Conservation (phyloP, 306 rosid genomes). For the Astragalus glycyphyllos region DNA sequence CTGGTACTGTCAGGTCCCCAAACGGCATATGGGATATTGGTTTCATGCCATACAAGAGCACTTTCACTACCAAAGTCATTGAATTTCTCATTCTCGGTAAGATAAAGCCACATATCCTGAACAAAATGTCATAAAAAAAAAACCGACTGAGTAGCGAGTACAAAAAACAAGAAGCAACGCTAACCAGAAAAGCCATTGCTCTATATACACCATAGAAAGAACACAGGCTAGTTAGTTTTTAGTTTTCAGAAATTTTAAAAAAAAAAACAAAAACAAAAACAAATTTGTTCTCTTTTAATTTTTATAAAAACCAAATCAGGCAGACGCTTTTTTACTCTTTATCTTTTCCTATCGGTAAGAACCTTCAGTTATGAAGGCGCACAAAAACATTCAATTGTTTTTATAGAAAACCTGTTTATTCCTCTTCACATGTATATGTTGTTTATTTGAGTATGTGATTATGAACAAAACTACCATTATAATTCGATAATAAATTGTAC, state of each 20-base stretch:
- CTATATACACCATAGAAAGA: neutral
- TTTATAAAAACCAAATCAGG: too few species aligned
- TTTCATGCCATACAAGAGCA: conserved; percentile 93
- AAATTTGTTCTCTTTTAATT: too few species aligned
- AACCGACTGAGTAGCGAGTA: neutral
- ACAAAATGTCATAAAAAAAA: conserved; percentile 30
- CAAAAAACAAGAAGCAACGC: conserved; percentile 30
- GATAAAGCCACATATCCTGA: conserved; percentile 97
- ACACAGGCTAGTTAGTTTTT: conserved; percentile 5
- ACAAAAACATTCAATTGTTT: conserved; percentile 5
- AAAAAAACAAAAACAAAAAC: too few species aligned
- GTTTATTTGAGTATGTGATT: conserved; percentile 4
- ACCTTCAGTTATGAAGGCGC: neutral
- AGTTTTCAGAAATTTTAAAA: too few species aligned
- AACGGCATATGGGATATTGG: conserved; percentile 77
- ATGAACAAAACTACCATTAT: conserved; percentile 19
- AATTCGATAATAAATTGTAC: too few species aligned
- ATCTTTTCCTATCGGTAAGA: neutral
- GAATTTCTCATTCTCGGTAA: conserved; percentile 79
- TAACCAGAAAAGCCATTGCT: conserved; percentile 14
- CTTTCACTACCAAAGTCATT: conserved; percentile 73
- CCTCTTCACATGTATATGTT: neutral
- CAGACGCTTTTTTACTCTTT: neutral
- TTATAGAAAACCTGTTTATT: neutral
- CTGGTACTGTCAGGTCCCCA: conserved; percentile 80